A percentile compares a stretch with the other conserved stretches of the same genome.
phyloP scores from a whole-genome alignment of 192 early-diverging fungal species.

The Entomortierella beljakovae region DNA sequence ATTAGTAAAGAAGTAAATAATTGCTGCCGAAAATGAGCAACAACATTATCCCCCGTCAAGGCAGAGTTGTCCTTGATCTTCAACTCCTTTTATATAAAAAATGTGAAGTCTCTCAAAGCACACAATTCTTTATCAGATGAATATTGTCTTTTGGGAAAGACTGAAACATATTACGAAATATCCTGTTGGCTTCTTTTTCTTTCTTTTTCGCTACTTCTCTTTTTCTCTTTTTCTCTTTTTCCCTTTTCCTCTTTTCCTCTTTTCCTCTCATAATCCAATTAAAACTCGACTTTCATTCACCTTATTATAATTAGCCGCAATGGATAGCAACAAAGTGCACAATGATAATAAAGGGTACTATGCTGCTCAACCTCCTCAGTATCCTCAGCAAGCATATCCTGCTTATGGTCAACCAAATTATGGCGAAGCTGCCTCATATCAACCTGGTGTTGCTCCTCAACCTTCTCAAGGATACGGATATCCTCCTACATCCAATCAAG shows the following conservation, averaged over 20 bases:
- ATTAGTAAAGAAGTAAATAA: too few species aligned
- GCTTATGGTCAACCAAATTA: constrained; percentile 49
- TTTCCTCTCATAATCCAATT: background rate
- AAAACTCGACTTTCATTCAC: background rate
- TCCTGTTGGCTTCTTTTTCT: background rate
- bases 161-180: too few species aligned
- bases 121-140: too few species aligned
- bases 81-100: too few species aligned
- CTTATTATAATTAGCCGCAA: background rate
- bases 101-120: too few species aligned
- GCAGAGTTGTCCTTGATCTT: too few species aligned
- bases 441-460: constrained; percentile 32
- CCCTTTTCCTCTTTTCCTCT: constrained; percentile 3
- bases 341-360: constrained; percentile 50
- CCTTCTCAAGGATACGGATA: constrained; percentile 20
- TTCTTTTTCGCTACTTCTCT: background rate
- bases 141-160: too few species aligned
- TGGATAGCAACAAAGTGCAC: background rate
- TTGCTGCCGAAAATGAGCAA: too few species aligned
- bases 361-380: constrained; percentile 51
- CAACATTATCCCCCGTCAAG: too few species aligned
- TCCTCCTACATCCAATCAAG: constrained; percentile 16
- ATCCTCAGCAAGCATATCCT: constrained; percentile 42
- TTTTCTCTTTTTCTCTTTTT: background rate
- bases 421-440: constrained; percentile 38